A percentile compares a stretch with the other conserved stretches of the same genome.
phyloP scores from a whole-genome alignment of 176 grass and related monocot genomes.

The Carex cristatella region DNA sequence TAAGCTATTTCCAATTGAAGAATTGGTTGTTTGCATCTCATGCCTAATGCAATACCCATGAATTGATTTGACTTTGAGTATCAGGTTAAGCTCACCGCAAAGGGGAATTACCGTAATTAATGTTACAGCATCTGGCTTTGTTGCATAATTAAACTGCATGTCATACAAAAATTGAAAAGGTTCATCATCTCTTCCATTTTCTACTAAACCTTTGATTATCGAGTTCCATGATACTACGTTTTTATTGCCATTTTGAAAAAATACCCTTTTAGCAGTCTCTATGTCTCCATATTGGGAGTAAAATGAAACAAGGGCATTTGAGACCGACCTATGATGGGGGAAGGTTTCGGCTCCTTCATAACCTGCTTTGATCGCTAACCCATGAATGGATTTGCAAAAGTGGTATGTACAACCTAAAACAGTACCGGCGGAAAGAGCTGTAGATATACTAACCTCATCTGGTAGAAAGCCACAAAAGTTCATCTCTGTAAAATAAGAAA shows the following conservation, averaged over 20 bases:
- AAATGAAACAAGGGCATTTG: slow-evolving; percentile 59
- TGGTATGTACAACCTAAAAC: slow-evolving; percentile 5
- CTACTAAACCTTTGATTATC: slow-evolving; percentile 57
- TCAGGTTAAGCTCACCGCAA: slow-evolving; percentile 45
- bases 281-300: slow-evolving; percentile 42
- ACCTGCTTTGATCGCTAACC: slow-evolving; percentile 40
- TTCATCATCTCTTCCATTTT: slow-evolving; percentile 26
- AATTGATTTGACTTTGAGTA: slow-evolving; percentile 40
- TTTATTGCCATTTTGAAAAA: slow-evolving; percentile 31
- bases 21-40: slow-evolving; percentile 17
- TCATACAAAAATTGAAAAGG: slow-evolving; percentile 30
- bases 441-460: slow-evolving; percentile 59
- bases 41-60: slow-evolving; percentile 52
- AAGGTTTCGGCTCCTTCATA: slow-evolving; percentile 23
- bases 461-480: slow-evolving; percentile 1
- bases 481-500: slow-evolving; percentile 66
- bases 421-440: slow-evolving; percentile 39
- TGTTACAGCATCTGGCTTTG: slow-evolving; percentile 43
- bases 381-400: slow-evolving; percentile 67
- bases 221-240: slow-evolving; percentile 73
- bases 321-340: slow-evolving; percentile 29
- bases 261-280: slow-evolving; percentile 31
- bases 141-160: slow-evolving; percentile 35
- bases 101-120: slow-evolving; percentile 47
- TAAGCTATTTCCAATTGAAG: slow-evolving; percentile 53